These are phyloP conservation scores for Aureoboletus auriporus DNA, from an alignment of 768 basidiomycete genomes.

Conservation along the genomic window DNA sequence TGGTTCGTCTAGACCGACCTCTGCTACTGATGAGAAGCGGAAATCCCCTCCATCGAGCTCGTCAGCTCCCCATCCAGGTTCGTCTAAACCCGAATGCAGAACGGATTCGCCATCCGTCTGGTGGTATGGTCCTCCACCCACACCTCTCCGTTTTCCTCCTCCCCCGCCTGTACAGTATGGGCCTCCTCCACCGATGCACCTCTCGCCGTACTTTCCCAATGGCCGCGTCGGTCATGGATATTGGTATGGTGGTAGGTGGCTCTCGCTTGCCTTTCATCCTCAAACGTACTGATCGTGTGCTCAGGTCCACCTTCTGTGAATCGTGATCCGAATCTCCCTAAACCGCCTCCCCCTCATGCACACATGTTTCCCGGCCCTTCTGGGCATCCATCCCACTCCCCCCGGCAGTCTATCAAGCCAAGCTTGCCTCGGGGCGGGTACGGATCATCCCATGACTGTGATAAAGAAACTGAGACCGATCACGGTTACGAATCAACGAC, in stretches of 20 bases:
- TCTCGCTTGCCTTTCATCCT: not conserved
- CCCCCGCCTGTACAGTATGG: constrained; percentile 10
- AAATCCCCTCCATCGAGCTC: not conserved
- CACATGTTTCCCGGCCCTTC: constrained; percentile 4
- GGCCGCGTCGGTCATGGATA: constrained; percentile 14
- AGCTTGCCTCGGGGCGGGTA: constrained; percentile 3
- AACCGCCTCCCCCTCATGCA: constrained; percentile 1
- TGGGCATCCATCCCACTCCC: not conserved
- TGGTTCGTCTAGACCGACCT: not conserved
- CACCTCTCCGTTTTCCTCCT: constrained; percentile 10
- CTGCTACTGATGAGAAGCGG: constrained; percentile 1
- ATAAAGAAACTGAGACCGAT: constrained; percentile 21
- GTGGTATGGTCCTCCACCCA: constrained; percentile 5
- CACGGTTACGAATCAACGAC: constrained; percentile 26
- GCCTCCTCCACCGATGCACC: constrained; percentile 8
- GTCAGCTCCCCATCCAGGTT: not conserved
- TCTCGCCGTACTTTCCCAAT: constrained; percentile 14
- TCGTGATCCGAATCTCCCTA: constrained; percentile 7
- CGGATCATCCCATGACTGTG: constrained; percentile 8
- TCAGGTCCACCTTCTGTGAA: constrained; percentile 15
- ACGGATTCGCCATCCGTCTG: constrained; percentile 11
- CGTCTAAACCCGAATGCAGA: constrained; percentile 3
- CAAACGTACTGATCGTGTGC: not conserved
- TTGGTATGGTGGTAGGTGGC: constrained; percentile 23
- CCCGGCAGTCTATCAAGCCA: constrained; percentile 2